A percentile compares a stretch with the other conserved stretches of the same genome.
These are phyloP conservation scores for Mucor lusitanicus DNA, from an alignment of 371 early-diverging fungal species.

Conservation along the genomic window DNA sequence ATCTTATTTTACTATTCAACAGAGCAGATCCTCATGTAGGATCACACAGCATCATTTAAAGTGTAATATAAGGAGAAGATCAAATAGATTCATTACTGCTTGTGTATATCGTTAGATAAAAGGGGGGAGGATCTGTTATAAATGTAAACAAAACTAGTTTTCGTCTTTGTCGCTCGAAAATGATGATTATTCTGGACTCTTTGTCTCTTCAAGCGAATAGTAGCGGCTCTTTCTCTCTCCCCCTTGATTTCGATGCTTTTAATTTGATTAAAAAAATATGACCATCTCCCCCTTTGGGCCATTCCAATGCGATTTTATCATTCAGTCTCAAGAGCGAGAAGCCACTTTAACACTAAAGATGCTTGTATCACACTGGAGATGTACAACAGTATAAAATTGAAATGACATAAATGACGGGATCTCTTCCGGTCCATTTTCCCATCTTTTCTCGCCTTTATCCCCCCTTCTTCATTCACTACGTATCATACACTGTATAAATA, in stretches of 20 bases:
- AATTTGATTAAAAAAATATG: neutral
- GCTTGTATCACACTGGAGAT: neutral
- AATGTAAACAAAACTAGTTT: neutral
- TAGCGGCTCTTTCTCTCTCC: neutral
- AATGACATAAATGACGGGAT: constrained; percentile 4
- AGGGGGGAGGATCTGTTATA: neutral
- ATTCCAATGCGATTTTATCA: neutral
- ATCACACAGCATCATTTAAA: neutral
- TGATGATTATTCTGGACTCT: neutral
- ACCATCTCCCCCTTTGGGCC: neutral
- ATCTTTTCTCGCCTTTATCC: neutral
- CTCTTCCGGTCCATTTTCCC: neutral
- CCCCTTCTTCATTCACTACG: neutral
- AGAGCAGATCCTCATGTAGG: neutral
- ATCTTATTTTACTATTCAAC: neutral
- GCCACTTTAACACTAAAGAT: neutral
- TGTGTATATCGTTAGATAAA: neutral
- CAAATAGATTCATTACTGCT: neutral
- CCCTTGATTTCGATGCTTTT: neutral
- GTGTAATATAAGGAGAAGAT: neutral
- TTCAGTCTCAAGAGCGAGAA: neutral
- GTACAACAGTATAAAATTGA: neutral
- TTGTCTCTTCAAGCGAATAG: neutral
- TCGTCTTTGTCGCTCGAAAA: neutral
- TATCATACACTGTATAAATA: neutral